Evolutionary conservation across 495 filamentous ascomycete species (phyloP).

Genomic region (Tuber brumale): DNA sequence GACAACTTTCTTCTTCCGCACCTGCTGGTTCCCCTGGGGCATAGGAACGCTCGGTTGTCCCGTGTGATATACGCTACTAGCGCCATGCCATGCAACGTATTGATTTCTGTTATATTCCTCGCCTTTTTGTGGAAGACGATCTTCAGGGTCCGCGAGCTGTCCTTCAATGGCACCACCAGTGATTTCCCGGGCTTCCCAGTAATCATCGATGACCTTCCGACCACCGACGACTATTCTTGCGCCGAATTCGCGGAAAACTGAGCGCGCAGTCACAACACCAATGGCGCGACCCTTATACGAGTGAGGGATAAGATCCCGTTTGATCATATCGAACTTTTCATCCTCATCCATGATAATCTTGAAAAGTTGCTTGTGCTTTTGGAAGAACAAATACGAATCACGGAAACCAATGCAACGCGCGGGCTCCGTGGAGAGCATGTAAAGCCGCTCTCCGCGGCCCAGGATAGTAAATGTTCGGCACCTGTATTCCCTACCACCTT

Average conservation of each 20-base stretch:
- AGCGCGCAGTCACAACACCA: constrained; percentile 91
- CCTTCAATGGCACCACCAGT: constrained; percentile 80
- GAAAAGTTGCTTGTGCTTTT: constrained; percentile 86
- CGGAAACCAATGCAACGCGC: constrained; percentile 94
- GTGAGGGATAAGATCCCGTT: constrained; percentile 88
- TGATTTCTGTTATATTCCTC: constrained; percentile 88
- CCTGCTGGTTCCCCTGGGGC: constrained; percentile 51
- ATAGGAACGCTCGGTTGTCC: constrained; percentile 65
- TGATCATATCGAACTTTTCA: constrained; percentile 88
- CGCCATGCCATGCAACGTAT: constrained; percentile 97
- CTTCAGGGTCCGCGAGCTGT: constrained; percentile 79
- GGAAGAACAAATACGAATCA: constrained; percentile 97
- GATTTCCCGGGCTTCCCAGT: constrained; percentile 69
- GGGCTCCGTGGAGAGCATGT: constrained; percentile 97
- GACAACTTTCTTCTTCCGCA: constrained; percentile 72
- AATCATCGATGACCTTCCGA: constrained; percentile 78
- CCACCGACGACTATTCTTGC: constrained; percentile 89
- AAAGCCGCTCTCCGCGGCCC: constrained; percentile 74
- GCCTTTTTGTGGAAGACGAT: constrained; percentile 61
- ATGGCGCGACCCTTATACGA: constrained; percentile 97
- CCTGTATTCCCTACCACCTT: constrained; percentile 79
- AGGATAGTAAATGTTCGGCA: constrained; percentile 87
- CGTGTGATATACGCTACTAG: constrained; percentile 88
- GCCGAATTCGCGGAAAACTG: constrained; percentile 95
- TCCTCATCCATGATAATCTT: constrained; percentile 94